Percentiles rank a stretch among this genome's conserved stretches.
phyloP scores from a whole-genome alignment of 2,329 filamentous ascomycete species.

The Xenoacremonium recifei region DNA sequence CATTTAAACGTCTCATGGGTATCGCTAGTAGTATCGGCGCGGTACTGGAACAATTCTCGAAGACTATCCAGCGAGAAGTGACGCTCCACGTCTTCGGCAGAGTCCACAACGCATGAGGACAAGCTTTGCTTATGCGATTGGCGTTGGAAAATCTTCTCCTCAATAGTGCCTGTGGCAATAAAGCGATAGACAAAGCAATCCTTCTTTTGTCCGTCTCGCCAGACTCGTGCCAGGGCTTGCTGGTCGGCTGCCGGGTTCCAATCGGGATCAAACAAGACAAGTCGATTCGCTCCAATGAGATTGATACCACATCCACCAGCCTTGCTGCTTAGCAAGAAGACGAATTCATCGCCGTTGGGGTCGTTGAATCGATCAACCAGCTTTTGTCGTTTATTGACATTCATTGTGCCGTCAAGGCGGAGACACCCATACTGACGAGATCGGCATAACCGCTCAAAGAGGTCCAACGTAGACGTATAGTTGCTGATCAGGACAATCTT shows the following conservation, averaged over 20 bases:
- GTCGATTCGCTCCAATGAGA: slow-evolving; percentile 87
- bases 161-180: slow-evolving; percentile 95
- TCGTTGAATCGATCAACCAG: slow-evolving; percentile 98
- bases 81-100: slow-evolving; percentile 92
- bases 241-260: slow-evolving; percentile 99
- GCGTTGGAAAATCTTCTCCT: slow-evolving; percentile 98
- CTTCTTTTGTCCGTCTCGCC: slow-evolving; percentile 98
- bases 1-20: slow-evolving; percentile 99
- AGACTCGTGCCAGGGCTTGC: slow-evolving; percentile 93
- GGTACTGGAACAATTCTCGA: slow-evolving; percentile 91
- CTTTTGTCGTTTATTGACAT: slow-evolving; percentile 94
- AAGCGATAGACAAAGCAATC: slow-evolving; percentile 99
- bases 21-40: slow-evolving; percentile 79
- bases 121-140: slow-evolving; percentile 98
- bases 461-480: slow-evolving; percentile 92
- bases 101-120: slow-evolving; percentile 94
- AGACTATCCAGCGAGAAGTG: slow-evolving; percentile 93
- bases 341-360: slow-evolving; percentile 82
- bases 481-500: slow-evolving; percentile 99
- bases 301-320: slow-evolving; percentile 96
- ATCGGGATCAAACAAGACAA: slow-evolving; percentile 94
- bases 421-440: slow-evolving; percentile 80
- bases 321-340: slow-evolving; percentile 96
- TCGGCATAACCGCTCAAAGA: slow-evolving; percentile 90
- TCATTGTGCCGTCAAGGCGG: slow-evolving; percentile 95